Base-by-base conservation (phyloP, 1,139 yeast species). In the Suhomyces ambrosiae region DNA sequence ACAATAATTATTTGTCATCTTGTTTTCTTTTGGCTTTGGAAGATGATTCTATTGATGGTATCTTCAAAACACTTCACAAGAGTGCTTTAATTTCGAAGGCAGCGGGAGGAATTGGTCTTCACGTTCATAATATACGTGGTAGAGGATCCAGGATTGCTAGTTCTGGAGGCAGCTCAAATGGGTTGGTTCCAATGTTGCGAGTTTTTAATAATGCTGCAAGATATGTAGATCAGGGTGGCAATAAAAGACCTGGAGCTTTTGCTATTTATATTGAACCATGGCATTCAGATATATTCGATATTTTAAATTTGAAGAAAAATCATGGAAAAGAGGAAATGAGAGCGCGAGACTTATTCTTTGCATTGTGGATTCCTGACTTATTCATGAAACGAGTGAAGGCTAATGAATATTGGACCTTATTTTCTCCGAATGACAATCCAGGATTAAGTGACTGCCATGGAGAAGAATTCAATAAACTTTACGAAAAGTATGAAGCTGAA, bases 181-280 rank as follows among this genome's bases (percentile, higher is more conserved):
- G 96, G 47, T 74, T 87, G 46, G 82, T 87, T 44, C 96, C 96
- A 33, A 87, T 87, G 96, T 76, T 87, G 40, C 79, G 95, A 54
- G 96, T 87, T 18, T 87, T 79, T 71, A 87, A 87, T 72, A 86
- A 86, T 65, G 86, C 96, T 40, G 96, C 96, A 22, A 78, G 96
- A 58, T 87, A 87, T 53, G 96, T 87, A 34, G 96, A 87, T 55
- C 96, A 87, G 69, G 96, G 96, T 59, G 96, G 96, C 52, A 87
- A 87, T 71, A 88, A 88, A 64, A 79, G 96, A 58, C 96, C 96
- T 2, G 96, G 96, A 56, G 96, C 96, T 10, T 85, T 87, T 61
- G 95, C 96, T 28, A 67, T 87, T 40, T 87, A 87, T 62, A 70
- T 87, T 41, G 96, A 87, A 66, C 95, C 96, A 49, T 87, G 96